Conservation (phyloP, 495 filamentous ascomycete genomes). For the Talaromyces thailandensis region DNA sequence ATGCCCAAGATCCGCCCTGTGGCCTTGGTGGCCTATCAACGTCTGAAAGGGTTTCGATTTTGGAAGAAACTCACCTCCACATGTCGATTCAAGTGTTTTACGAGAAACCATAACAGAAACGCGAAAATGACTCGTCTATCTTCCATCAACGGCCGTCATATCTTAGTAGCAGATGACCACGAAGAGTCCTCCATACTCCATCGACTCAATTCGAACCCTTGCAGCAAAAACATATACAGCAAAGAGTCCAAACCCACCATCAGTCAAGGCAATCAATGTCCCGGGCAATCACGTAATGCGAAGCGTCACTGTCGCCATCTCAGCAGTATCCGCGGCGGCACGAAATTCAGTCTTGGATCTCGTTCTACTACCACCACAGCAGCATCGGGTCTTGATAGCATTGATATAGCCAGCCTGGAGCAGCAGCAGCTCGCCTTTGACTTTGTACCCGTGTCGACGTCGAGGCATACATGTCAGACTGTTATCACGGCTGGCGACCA, state of each 20-base stretch:
- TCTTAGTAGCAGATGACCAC: neutral
- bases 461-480: neutral
- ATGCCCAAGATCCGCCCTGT: constrained; percentile 1
- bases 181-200: neutral
- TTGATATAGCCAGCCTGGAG: neutral
- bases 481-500: constrained; percentile 1
- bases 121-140: neutral
- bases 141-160: neutral
- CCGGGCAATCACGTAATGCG: neutral
- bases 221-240: neutral
- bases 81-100: neutral
- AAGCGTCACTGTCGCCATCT: neutral
- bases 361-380: neutral
- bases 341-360: neutral
- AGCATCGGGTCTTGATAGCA: neutral
- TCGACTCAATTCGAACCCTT: neutral
- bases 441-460: neutral
- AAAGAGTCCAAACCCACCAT: neutral
- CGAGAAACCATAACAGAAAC: neutral
- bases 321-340: neutral
- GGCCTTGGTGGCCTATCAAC: neutral
- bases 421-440: neutral
- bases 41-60: neutral
- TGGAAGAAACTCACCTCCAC: neutral
- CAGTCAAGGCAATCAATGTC: neutral